These are phyloP conservation scores for Euphrasia arctica DNA, from an alignment of 305 asterid species.

Conservation along the genomic window DNA sequence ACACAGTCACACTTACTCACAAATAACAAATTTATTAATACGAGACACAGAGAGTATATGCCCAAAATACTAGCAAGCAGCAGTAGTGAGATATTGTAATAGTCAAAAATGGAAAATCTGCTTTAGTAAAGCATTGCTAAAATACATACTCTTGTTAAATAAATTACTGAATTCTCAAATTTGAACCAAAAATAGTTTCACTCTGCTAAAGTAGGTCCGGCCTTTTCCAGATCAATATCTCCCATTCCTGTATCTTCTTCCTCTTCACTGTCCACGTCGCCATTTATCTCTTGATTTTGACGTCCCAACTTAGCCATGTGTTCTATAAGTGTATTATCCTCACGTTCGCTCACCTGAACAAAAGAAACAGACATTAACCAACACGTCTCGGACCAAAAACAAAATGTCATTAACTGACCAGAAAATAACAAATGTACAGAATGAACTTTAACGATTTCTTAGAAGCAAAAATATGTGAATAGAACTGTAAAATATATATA, in stretches of 20 bases:
- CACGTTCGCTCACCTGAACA: constrained; percentile 91
- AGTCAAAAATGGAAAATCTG: no score
- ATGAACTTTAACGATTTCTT: not conserved
- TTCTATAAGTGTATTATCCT: constrained; percentile 81
- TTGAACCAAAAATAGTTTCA: constrained; percentile 31
- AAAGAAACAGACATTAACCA: not conserved
- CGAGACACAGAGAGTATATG: no score
- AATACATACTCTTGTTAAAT: not conserved
- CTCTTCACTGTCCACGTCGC: constrained; percentile 88
- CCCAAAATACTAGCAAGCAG: no score
- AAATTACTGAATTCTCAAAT: constrained; percentile 12
- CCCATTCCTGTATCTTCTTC: constrained; percentile 99
- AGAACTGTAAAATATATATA: not conserved
- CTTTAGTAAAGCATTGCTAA: not conserved
- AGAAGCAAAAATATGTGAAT: not conserved
- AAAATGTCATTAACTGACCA: no score
- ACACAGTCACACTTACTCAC: no score
- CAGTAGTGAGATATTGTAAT: no score
- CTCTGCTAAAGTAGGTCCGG: constrained; percentile 49
- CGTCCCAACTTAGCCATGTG: constrained; percentile 72
- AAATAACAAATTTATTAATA: no score
- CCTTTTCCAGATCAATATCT: constrained; percentile 63
- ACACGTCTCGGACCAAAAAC: no score
- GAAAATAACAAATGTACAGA: not conserved
- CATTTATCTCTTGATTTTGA: constrained; percentile 79